These are phyloP conservation scores for Acacia crassicarpa DNA, from an alignment of 306 rosid genomes.

Conservation along the genomic window DNA sequence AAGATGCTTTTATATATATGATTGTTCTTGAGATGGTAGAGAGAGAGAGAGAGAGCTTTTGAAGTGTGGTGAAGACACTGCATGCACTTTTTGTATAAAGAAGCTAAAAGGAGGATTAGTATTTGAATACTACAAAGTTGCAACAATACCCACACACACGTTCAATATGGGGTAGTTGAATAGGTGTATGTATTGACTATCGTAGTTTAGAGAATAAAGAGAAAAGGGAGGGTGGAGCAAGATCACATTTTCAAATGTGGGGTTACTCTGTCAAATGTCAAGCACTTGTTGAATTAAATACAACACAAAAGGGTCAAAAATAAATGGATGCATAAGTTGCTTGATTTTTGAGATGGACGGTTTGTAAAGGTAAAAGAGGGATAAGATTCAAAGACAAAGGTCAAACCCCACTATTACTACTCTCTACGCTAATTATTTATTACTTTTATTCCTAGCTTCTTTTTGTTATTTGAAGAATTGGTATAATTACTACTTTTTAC, in stretches of 20 bases:
- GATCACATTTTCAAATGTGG: constrained; percentile 39
- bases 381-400: not conserved
- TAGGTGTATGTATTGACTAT: constrained; percentile 23
- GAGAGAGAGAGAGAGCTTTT: constrained; percentile 38
- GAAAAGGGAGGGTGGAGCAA: constrained; percentile 16
- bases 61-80: constrained; percentile 38
- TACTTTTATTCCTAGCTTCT: not conserved
- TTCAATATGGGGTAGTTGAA: constrained; percentile 36
- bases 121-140: constrained; percentile 27
- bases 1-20: constrained; percentile 36
- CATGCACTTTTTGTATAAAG: constrained; percentile 45
- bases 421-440: not conserved
- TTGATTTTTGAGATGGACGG: constrained; percentile 29
- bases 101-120: constrained; percentile 30
- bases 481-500: not conserved
- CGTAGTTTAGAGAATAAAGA: constrained; percentile 15
- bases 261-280: constrained; percentile 21
- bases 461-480: not conserved
- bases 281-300: constrained; percentile 18
- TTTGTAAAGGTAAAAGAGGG: constrained; percentile 29
- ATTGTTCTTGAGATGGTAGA: constrained; percentile 38
- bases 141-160: not conserved
- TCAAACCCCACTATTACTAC: not conserved
- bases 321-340: constrained; percentile 5
- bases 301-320: constrained; percentile 32